phyloP scores from a whole-genome alignment of 2,329 filamentous ascomycete species.

The Aureobasidium leucospermi region DNA sequence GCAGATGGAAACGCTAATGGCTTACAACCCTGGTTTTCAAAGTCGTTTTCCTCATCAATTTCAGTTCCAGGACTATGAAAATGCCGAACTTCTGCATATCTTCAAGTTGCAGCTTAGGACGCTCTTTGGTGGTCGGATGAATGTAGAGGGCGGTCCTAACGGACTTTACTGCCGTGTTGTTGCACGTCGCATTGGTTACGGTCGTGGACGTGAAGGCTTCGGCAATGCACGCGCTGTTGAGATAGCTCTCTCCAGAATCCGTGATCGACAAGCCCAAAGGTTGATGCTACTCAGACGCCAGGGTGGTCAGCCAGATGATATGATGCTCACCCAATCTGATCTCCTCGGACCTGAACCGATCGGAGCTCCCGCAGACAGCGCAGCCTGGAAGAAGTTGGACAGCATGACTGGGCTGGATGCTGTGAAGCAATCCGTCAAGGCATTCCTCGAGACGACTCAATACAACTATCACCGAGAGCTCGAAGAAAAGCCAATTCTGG shows the following conservation, averaged over 20 bases:
- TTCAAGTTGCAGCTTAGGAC: constrained; percentile 48
- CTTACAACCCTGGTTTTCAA: constrained; percentile 63
- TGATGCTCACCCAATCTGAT: background rate
- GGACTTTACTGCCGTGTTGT: background rate
- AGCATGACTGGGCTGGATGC: background rate
- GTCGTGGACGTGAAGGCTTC: background rate
- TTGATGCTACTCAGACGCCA: background rate
- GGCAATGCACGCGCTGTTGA: background rate
- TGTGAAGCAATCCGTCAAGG: background rate
- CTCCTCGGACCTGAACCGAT: background rate
- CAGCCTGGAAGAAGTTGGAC: background rate
- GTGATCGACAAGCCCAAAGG: background rate
- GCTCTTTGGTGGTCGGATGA: constrained; percentile 32
- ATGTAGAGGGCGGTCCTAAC: background rate
- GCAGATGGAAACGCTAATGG: constrained; percentile 70
- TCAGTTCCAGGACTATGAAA: constrained; percentile 61
- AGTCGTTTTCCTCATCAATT: constrained; percentile 62
- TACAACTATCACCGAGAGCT: background rate
- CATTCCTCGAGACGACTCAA: background rate
- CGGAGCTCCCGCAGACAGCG: background rate
- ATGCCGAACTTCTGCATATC: constrained; percentile 58
- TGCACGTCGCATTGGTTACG: background rate
- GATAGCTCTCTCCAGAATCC: background rate
- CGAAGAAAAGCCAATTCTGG: background rate
- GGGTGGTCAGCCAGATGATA: background rate